Evolutionary conservation across 164 flowering plant species (phyloP).

Genomic region (Platanus orientalis): DNA sequence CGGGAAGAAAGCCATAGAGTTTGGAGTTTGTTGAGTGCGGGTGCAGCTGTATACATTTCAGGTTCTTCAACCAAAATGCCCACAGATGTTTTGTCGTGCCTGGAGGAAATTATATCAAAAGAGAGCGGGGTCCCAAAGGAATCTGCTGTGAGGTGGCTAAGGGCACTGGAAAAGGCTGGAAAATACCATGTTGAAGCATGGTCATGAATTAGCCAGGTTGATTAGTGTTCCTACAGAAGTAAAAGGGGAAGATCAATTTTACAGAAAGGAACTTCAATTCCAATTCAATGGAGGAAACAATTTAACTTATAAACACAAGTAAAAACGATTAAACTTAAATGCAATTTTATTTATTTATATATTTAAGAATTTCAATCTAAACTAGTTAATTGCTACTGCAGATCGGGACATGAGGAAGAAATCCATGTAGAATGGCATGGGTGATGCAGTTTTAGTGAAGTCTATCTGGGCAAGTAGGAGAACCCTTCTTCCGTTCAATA

Average conservation of each 20-base stretch:
- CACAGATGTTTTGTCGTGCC: slow-evolving; percentile 57
- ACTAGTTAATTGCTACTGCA: too few species aligned
- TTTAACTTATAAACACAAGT: too few species aligned
- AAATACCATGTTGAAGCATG: slow-evolving; percentile 92
- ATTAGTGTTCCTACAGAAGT: not conserved
- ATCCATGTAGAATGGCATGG: too few species aligned
- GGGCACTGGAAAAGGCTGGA: slow-evolving; percentile 69
- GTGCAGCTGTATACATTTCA: slow-evolving; percentile 83
- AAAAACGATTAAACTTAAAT: too few species aligned
- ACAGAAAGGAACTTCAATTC: not conserved
- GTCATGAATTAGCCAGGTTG: slow-evolving; percentile 42
- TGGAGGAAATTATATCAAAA: slow-evolving; percentile 66
- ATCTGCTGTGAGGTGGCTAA: slow-evolving; percentile 56
- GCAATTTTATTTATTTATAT: too few species aligned
- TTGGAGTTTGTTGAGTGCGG: slow-evolving; percentile 60
- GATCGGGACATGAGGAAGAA: too few species aligned
- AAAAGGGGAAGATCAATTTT: not conserved
- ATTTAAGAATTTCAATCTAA: too few species aligned
- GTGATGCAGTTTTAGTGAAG: too few species aligned
- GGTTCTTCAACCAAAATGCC: slow-evolving; percentile 98
- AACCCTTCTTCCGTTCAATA: too few species aligned
- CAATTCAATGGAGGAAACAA: too few species aligned
- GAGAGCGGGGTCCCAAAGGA: slow-evolving; percentile 66
- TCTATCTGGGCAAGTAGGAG: too few species aligned
- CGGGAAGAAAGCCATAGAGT: slow-evolving; percentile 51